Percentiles rank a stretch among this genome's conserved stretches.
Conservation (phyloP, 768 basidiomycete genomes). For the Tremella fuciformis region DNA sequence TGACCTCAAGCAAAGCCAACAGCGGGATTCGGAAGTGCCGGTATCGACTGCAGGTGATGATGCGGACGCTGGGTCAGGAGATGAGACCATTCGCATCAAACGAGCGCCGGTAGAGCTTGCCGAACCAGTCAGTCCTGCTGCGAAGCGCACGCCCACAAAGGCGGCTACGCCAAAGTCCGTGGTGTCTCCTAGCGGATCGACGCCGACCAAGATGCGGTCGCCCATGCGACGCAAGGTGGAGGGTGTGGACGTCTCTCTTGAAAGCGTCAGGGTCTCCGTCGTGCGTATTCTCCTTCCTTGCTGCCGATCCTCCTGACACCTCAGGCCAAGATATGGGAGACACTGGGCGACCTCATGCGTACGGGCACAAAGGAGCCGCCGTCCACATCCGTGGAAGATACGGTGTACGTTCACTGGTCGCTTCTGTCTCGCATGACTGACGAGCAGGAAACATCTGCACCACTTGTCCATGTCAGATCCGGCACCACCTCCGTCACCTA, state of each 20-base stretch:
- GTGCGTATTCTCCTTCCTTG: constrained; percentile 13
- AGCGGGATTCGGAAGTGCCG: background rate
- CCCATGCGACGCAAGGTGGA: constrained; percentile 9
- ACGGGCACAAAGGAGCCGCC: constrained; percentile 6
- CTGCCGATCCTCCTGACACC: constrained; percentile 30
- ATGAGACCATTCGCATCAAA: constrained; percentile 12
- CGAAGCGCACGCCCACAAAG: background rate
- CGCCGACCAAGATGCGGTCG: background rate
- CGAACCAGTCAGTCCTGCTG: background rate
- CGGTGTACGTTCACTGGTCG: constrained; percentile 11
- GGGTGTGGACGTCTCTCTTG: constrained; percentile 16
- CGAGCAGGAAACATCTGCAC: constrained; percentile 28
- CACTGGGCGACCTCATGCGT: constrained; percentile 26
- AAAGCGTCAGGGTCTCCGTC: constrained; percentile 18
- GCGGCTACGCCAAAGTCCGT: background rate
- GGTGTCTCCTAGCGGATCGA: background rate
- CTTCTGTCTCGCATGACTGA: background rate
- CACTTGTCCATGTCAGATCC: constrained; percentile 27
- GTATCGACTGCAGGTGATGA: constrained; percentile 9
- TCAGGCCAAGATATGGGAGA: constrained; percentile 28
- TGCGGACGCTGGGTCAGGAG: background rate
- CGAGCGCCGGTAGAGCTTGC: background rate
- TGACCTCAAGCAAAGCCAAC: background rate
- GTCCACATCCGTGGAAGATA: background rate
- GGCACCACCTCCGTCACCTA: constrained; percentile 36